A percentile compares a stretch with the other conserved stretches of the same genome.
Conservation (phyloP, 2,329 filamentous ascomycete species). For the Colletotrichum sp. region DNA sequence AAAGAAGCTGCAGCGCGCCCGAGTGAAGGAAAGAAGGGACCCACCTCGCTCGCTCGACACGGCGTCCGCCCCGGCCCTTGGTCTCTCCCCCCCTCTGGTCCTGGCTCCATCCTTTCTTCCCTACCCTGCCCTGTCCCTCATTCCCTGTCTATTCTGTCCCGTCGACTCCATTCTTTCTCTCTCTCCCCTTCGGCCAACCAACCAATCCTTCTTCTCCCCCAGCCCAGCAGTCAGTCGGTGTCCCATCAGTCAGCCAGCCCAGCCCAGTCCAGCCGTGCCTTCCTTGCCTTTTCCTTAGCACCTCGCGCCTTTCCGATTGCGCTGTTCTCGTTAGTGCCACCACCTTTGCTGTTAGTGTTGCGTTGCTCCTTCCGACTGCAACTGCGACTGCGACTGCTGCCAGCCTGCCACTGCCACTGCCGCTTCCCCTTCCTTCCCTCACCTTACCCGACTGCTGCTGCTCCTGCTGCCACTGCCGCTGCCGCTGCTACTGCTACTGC, state of each 20-base stretch:
- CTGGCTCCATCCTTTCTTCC: not conserved
- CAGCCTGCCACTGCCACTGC: not conserved
- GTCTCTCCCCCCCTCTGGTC: not conserved
- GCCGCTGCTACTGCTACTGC: not conserved
- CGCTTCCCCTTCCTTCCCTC: not conserved
- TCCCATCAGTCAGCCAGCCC: not conserved
- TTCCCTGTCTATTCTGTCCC: not conserved
- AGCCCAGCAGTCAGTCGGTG: not conserved
- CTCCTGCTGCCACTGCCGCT: not conserved
- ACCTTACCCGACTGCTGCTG: not conserved
- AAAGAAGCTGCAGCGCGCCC: not conserved
- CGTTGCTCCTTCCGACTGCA: not conserved
- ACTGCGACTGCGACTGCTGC: not conserved
- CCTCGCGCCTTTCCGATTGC: not conserved
- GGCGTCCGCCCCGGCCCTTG: slow-evolving; percentile 5
- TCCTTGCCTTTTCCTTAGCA: not conserved
- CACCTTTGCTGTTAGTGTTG: not conserved
- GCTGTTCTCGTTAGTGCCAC: not conserved
- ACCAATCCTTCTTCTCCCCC: not conserved
- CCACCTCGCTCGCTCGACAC: slow-evolving; percentile 4
- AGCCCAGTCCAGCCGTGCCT: not conserved
- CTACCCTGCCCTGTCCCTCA: not conserved
- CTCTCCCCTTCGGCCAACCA: not conserved
- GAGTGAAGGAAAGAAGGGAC: not conserved
- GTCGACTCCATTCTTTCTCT: not conserved